A percentile compares a stretch with the other conserved stretches of the same genome.
Evolutionary conservation across 2,329 filamentous ascomycete species (phyloP).

Genomic region (Colletotrichum tabaci): DNA sequence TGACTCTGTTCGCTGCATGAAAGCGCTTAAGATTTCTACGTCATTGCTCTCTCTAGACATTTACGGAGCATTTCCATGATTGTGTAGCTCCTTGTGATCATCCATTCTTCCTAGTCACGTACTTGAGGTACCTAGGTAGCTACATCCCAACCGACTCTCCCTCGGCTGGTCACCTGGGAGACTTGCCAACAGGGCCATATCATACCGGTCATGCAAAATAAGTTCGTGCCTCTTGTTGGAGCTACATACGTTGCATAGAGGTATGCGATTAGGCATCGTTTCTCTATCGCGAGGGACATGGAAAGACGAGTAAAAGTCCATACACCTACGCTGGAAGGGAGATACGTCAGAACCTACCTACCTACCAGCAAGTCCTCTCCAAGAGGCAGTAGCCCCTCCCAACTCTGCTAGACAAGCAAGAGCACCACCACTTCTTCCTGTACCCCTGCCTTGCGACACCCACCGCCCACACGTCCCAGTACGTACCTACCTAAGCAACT

Average conservation of each 20-base stretch:
- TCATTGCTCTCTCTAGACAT: neutral
- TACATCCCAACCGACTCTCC: constrained; percentile 9
- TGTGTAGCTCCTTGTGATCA: neutral
- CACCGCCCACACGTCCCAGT: constrained; percentile 5
- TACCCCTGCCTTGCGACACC: constrained; percentile 37
- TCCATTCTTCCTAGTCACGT: neutral
- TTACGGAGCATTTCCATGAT: neutral
- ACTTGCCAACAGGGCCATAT: neutral
- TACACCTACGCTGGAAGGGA: neutral
- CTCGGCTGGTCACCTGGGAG: constrained; percentile 12
- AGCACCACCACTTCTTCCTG: constrained; percentile 21
- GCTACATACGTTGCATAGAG: neutral
- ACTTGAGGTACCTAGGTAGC: constrained; percentile 6
- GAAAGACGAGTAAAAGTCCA: neutral
- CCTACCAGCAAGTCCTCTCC: constrained; percentile 2
- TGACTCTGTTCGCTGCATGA: neutral
- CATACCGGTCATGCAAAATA: neutral
- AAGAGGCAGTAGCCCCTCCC: constrained; percentile 29
- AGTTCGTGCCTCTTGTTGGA: neutral
- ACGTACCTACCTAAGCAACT: constrained; percentile 29
- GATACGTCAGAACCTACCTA: constrained; percentile 12
- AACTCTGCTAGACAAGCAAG: constrained; percentile 1
- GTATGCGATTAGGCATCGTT: too few relatives aligned
- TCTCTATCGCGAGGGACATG: neutral
- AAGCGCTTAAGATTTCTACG: neutral